Base-by-base conservation (phyloP, 2,329 filamentous ascomycete species). In the Fusarium continuum region DNA sequence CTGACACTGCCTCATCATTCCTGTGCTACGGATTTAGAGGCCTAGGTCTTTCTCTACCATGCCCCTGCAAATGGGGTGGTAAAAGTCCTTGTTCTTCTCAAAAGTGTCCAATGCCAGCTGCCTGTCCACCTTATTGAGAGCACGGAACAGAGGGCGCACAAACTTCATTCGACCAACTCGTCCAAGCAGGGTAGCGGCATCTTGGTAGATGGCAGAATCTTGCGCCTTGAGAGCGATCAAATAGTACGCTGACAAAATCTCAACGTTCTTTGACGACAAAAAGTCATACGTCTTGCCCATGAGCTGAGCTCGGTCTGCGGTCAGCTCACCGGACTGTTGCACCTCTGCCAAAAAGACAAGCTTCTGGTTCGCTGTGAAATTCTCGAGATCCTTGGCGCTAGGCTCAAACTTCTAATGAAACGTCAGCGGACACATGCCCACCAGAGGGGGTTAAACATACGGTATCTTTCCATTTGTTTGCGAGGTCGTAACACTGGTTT, bases 111-210 rank as follows among this genome's bases (percentile, higher is more conserved):
- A 77, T 0, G 95, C 94, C 70, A 96, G 77, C 22, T 87, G 80
- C 40, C 86, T 82, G 77, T 97, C 89, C 32, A 91, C 86, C 74
- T 88, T 87, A 71, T 90, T 89, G 67, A 99, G 79, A 44, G 86
- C 84, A 60, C 90, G 85, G 79, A 90, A 97, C 72, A 98, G 78
- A 19, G 94, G 92, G 41, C 94, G 83, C 56, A 98, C 94, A 76
- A 94, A 98, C 84, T 98, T 98, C 95, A 99, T 98, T 54, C 95
- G 83, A 11, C 95, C 95, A 20, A 97, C 93, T 47, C 84, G 83
- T 26, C 91, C 91, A 32, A 98, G 81, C 51, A 97, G 80, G 55
- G 91, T 86, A 2, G 90, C 88, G 0, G 92, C 87, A 2, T 89
- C 88, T 57, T 86, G 74, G 70, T 94, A 92, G 31, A 90, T 85